These are phyloP conservation scores for Pyrrhoderma lamaoense DNA, from an alignment of 1,284 basidiomycete species.

Conservation along the genomic window DNA sequence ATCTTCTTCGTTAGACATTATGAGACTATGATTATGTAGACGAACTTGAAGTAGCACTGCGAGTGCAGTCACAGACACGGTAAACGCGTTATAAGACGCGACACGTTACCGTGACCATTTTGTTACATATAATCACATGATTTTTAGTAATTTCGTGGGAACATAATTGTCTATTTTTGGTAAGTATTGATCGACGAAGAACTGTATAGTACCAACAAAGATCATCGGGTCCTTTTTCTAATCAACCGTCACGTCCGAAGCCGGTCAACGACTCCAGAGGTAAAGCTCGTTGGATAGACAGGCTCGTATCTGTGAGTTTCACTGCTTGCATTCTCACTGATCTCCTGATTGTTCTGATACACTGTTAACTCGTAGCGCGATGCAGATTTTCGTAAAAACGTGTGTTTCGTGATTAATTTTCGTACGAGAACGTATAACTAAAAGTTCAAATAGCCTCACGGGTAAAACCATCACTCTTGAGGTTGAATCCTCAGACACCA, in stretches of 20 bases:
- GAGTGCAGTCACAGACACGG: conserved; percentile 13
- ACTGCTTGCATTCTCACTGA: not conserved
- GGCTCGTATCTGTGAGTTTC: conserved; percentile 37
- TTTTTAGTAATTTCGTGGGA: conserved; percentile 18
- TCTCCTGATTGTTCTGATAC: not conserved
- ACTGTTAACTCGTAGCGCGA: conserved; percentile 29
- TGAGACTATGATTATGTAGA: not conserved
- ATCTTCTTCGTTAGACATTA: conserved; percentile 40
- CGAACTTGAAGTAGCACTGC: conserved; percentile 9
- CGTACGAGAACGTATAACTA: conserved; percentile 3
- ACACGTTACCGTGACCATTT: not conserved
- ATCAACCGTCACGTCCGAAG: conserved; percentile 26
- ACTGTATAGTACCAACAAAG: no score
- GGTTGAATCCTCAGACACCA: conserved; percentile 94
- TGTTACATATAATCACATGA: not conserved
- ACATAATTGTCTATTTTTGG: conserved; percentile 14
- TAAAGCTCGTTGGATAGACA: conserved; percentile 76
- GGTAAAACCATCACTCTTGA: conserved; percentile 99
- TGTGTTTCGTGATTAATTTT: conserved; percentile 32
- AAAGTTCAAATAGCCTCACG: conserved; percentile 64
- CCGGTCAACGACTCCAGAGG: conserved; percentile 86
- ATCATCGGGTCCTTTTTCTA: no score
- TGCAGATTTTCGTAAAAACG: conserved; percentile 98
- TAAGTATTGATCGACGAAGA: no score
- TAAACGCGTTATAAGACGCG: not conserved